Percentiles rank a stretch among this genome's conserved stretches.
Evolutionary conservation across 352 stramenopile species (phyloP).

Genomic region (Phytophthora uliginosa): DNA sequence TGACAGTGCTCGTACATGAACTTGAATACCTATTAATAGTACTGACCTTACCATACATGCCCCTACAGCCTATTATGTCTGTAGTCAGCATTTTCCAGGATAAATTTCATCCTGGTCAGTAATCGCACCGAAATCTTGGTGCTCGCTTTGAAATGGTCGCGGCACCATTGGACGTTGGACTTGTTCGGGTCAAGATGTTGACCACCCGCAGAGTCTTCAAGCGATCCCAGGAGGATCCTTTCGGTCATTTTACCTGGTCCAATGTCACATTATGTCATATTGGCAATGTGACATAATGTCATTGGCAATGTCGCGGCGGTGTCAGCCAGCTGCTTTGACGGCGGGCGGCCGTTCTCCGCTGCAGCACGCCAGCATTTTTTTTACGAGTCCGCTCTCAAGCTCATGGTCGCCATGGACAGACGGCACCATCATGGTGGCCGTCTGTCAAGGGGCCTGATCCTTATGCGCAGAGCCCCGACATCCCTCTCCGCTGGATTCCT

Average conservation of each 20-base stretch:
- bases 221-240: conserved; percentile 1
- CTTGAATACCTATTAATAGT: too few relatives aligned
- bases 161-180: not conserved
- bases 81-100: not conserved
- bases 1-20: too few relatives aligned
- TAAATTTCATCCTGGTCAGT: conserved; percentile 1
- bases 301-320: not conserved
- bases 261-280: not conserved
- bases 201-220: not conserved
- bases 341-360: not conserved
- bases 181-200: not conserved
- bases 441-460: conserved; percentile 36
- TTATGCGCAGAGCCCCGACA: conserved; percentile 16
- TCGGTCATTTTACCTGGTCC: conserved; percentile 20
- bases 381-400: conserved; percentile 27
- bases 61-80: not conserved
- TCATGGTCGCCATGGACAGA: conserved; percentile 6
- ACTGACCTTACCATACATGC: too few relatives aligned
- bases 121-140: conserved; percentile 25
- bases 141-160: conserved; percentile 1
- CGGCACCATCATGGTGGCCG: too few relatives aligned
- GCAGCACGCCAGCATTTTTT: conserved; percentile 26
- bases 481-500: conserved; percentile 26
- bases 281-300: too few relatives aligned
- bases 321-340: conserved; percentile 32